Base-by-base conservation (phyloP, 495 filamentous ascomycete species). In the Hyaloscypha bicolor region DNA sequence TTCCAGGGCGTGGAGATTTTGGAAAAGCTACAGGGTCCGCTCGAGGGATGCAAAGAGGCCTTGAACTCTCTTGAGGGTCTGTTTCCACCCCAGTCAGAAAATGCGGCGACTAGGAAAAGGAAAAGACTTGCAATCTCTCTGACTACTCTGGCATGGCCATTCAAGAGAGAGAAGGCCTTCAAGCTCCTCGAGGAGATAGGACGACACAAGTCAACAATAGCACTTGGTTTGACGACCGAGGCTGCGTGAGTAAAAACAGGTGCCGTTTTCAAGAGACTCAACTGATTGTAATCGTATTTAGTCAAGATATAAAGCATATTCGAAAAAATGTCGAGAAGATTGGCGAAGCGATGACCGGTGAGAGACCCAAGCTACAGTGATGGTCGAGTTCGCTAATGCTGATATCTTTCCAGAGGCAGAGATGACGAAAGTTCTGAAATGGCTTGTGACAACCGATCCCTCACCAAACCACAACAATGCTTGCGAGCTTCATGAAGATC, bases 131-230 rank as follows among this genome's bases (percentile, higher is more conserved):
- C 45, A 19, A 6, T 29, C 21, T 16, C 55, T 33, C 30, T 59
- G 29, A 33, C 63, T 16, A 21, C 19, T 59, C 29, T 66, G 3
- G 56, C 63, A 9, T 66, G 63, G 63, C 37, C 63, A 30, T 66
- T 66, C 11, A 66, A 59, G 29, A 33, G 32, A 21, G 21, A 48
- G 1, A 66, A 37, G 30, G 63, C 63, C 4, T 51, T 14, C 3
- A 60, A 60, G 14, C 25, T 66, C 1, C 9, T 66, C 12, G n/a
- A 53, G 33, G 55, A 59, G 16, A 29, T 66, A 22, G 31, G 9
- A 1, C 29, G 29, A 1, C 22, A 30, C 22, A 66, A 66, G 45
- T 33, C 55, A 30, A 66, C 55, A 2, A 60, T 66, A 29, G 12
- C 2, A 33, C 37, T 66, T 12, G 63, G 55, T 4, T 33, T 66